Evolutionary conservation across 495 filamentous ascomycete genomes (phyloP).

Genomic region (Aspergillus sparsus): DNA sequence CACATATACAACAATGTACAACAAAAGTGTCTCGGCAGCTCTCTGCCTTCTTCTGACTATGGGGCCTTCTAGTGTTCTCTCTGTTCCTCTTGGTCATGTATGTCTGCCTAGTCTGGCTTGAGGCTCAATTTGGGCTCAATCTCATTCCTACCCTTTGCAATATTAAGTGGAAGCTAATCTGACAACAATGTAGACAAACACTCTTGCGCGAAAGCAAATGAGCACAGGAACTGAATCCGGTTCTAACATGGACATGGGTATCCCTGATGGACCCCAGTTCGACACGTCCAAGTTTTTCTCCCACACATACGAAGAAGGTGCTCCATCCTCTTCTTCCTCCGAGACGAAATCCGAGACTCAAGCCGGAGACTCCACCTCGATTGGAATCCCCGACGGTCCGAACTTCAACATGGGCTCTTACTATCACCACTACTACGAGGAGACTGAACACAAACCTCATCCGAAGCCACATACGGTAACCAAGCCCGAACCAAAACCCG

Average conservation of each 20-base stretch:
- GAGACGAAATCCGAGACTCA: constrained; percentile 21
- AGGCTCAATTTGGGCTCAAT: not conserved
- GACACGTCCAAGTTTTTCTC: constrained; percentile 25
- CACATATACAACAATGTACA: constrained; percentile 34
- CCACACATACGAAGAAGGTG: constrained; percentile 21
- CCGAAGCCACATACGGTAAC: constrained; percentile 20
- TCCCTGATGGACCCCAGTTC: constrained; percentile 34
- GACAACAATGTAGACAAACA: constrained; percentile 5
- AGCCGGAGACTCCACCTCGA: constrained; percentile 26
- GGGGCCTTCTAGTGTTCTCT: constrained; percentile 36
- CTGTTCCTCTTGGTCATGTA: constrained; percentile 31
- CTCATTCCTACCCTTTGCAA: not conserved
- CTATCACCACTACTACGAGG: constrained; percentile 26
- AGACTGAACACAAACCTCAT: constrained; percentile 23
- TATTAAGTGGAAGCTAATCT: not conserved
- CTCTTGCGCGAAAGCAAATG: constrained; percentile 20
- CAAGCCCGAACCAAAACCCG: constrained; percentile 12
- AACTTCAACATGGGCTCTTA: constrained; percentile 25
- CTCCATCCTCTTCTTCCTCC: constrained; percentile 1
- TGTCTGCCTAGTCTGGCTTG: not conserved
- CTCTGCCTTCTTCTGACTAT: constrained; percentile 40
- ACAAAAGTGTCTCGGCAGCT: constrained; percentile 36
- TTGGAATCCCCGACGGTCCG: constrained; percentile 40
- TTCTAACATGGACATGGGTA: constrained; percentile 28
- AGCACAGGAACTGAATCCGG: constrained; percentile 34